phyloP scores from a whole-genome alignment of 1,284 basidiomycete genomes.

The Psilocybe mexicana region DNA sequence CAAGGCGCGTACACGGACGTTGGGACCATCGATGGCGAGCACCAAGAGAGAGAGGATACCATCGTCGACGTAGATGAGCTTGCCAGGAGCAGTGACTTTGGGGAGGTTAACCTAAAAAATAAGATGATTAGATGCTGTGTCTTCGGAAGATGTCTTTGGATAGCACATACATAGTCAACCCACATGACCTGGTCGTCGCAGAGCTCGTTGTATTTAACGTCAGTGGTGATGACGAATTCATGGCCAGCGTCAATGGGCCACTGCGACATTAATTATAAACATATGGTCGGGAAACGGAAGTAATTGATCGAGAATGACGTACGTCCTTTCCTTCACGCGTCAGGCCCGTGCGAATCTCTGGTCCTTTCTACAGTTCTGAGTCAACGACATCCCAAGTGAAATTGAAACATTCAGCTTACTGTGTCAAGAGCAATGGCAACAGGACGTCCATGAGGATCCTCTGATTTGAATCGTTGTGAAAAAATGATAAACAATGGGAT shows the following conservation, averaged over 20 bases:
- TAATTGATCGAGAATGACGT: slow-evolving; percentile 36
- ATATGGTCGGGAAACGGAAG: slow-evolving; percentile 5
- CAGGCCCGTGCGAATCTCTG: slow-evolving; percentile 97
- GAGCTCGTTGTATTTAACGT: slow-evolving; percentile 77
- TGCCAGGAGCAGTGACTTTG: slow-evolving; percentile 94
- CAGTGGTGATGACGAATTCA: slow-evolving; percentile 91
- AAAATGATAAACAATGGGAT: slow-evolving; percentile 5
- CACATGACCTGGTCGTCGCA: slow-evolving; percentile 86
- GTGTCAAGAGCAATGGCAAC: slow-evolving; percentile 99
- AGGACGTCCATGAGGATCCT: slow-evolving; percentile 77
- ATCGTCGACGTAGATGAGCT: slow-evolving; percentile 97
- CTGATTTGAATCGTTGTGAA: slow-evolving; percentile 30
- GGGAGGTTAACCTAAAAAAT: slow-evolving; percentile 77
- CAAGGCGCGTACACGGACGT: slow-evolving; percentile 84
- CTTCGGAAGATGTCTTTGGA: neutral
- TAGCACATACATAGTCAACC: slow-evolving; percentile 82
- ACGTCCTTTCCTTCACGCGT: slow-evolving; percentile 89
- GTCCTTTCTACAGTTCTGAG: slow-evolving; percentile 78
- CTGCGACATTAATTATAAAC: slow-evolving; percentile 17
- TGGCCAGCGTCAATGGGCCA: slow-evolving; percentile 83
- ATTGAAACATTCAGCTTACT: slow-evolving; percentile 40
- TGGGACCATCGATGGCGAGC: slow-evolving; percentile 78
- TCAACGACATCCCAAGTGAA: slow-evolving; percentile 6
- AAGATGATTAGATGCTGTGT: slow-evolving; percentile 7
- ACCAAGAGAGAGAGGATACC: slow-evolving; percentile 97